Evolutionary conservation across 345 rosid genomes (phyloP), one percentile per base, ranked within the genome.

Genomic region (Lepidium sativum): DNA sequence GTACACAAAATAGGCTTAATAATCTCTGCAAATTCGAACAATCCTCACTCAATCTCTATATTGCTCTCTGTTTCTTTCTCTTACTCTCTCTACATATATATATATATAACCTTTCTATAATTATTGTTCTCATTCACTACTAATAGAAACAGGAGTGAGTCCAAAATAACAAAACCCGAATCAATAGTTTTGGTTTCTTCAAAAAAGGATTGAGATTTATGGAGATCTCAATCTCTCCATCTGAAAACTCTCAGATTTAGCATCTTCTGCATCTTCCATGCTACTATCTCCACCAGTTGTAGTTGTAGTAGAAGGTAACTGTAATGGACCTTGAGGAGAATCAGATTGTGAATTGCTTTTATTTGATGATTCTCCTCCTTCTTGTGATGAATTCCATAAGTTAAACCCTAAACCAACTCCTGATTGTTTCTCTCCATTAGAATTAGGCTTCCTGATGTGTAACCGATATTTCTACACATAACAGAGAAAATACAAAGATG

Each of bases 311-410:
- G 31, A 56, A 4, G 33, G 70, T 60, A 86, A 70, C 58, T 88
- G 91, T 62, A 94, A 80, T 29, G 96, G 97, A 39, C 95, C 91
- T 65, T 88, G 86, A 16, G 99, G 92, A 33, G 99, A 88, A 42
- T 78, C 80, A 1, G 91, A 86, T 16, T 84, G 81, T 14, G 85
- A 75, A 68, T 78, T 67, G 65, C 82, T 77, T 35, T 69, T 81
- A 74, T 80, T 90, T 15, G 79, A 62, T 52, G 84, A 74, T 15
- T 76, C 86, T 68, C 80, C 84, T 66, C 79, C 39, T 49, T 43
- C 86, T 62, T 85, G 81, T 69, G 72, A 80, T 51, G 83, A 55
- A 71, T 77, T 73, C 89, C 87, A 85, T 65, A 86, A 73, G 20
- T 70, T 67, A 56, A 82, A 79, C 74, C 82, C 89, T 74, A 82